Evolutionary conservation across 768 basidiomycete species (phyloP).

Genomic region (Tylopilus intermedius): DNA sequence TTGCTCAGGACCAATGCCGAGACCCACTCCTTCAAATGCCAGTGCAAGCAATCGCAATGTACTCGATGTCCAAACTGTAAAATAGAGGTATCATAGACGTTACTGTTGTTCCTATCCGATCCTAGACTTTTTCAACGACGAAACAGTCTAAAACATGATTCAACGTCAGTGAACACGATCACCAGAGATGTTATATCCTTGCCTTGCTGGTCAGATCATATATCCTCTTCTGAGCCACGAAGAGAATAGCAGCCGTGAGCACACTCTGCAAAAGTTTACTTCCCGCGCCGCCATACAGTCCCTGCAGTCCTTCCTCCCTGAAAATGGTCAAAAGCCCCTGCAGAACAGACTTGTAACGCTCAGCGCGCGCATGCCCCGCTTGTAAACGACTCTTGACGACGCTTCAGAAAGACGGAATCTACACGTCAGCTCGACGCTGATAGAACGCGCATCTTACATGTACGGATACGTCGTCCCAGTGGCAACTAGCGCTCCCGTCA

Average conservation of each 20-base stretch:
- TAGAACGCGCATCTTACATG: slow-evolving; percentile 43
- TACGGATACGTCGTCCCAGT: slow-evolving; percentile 68
- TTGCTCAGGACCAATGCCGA: too few species aligned
- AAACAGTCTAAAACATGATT: slow-evolving; percentile 10
- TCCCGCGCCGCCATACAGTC: slow-evolving; percentile 80
- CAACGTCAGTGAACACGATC: slow-evolving; percentile 1
- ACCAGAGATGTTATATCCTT: background rate
- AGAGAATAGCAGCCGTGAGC: slow-evolving; percentile 89
- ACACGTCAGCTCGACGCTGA: background rate
- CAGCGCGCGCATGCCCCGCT: slow-evolving; percentile 62
- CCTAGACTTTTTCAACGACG: slow-evolving; percentile 8
- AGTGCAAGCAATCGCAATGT: too few species aligned
- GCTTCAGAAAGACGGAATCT: slow-evolving; percentile 19
- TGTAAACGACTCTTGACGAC: slow-evolving; percentile 79
- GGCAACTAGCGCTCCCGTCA: slow-evolving; percentile 34
- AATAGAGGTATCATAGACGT: background rate
- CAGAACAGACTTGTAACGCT: slow-evolving; percentile 69
- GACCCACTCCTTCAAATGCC: too few species aligned
- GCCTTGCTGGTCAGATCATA: slow-evolving; percentile 66
- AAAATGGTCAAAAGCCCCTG: slow-evolving; percentile 78
- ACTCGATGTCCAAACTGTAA: background rate
- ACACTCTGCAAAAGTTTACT: slow-evolving; percentile 92
- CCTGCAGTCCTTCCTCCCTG: slow-evolving; percentile 71
- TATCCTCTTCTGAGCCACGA: slow-evolving; percentile 80
- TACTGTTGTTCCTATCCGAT: background rate